Evolutionary conservation across 108 stramenopile genomes (phyloP).

Genomic region (Hondaea fermentalgiana): DNA sequence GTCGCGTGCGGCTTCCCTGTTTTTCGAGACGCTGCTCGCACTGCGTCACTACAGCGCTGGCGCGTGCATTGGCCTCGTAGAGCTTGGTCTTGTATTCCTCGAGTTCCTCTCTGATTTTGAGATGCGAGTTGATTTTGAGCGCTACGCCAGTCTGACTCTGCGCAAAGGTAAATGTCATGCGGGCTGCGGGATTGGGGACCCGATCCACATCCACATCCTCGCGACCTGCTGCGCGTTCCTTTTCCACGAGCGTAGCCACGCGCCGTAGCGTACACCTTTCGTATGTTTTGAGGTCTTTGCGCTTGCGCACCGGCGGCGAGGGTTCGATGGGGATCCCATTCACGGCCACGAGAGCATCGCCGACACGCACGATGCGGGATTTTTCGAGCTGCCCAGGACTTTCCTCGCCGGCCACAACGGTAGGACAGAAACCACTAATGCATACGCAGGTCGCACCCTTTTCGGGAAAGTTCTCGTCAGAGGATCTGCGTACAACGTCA

Average conservation of each 20-base stretch:
- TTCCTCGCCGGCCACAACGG: conserved; percentile 1
- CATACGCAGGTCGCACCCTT: neutral
- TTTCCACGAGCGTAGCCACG: neutral
- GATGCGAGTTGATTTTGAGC: neutral
- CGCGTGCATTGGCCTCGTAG: conserved; percentile 1
- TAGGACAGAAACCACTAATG: neutral
- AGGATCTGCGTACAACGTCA: neutral
- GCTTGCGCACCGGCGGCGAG: neutral
- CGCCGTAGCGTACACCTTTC: neutral
- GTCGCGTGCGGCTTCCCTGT: neutral
- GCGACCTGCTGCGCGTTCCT: neutral
- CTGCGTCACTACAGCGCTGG: neutral
- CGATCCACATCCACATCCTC: neutral
- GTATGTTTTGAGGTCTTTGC: neutral
- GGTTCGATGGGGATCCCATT: neutral
- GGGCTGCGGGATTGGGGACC: neutral
- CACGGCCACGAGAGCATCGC: neutral
- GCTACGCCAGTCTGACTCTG: neutral
- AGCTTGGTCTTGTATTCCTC: neutral
- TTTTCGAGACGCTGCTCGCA: conserved; percentile 9
- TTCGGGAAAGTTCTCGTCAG: neutral
- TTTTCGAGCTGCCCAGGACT: neutral
- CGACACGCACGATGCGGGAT: neutral
- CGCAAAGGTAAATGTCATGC: neutral
- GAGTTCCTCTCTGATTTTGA: neutral